Conservation (phyloP, 1,284 basidiomycete genomes). For the Fomitopsis schrenkii region DNA sequence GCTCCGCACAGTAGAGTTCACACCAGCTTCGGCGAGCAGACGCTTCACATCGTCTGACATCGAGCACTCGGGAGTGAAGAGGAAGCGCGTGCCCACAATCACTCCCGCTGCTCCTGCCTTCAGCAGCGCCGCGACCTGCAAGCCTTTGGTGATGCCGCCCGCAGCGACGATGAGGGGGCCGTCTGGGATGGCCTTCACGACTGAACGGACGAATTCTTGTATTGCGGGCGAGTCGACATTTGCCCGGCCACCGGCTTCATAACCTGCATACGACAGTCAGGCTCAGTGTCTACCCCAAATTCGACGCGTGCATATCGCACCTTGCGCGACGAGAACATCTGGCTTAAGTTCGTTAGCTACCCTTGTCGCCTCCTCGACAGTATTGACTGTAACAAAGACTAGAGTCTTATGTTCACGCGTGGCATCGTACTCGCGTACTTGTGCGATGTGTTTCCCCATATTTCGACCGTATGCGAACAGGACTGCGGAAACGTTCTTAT, state of each 20-base stretch:
- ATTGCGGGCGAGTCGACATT: constrained; percentile 49
- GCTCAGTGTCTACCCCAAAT: not conserved
- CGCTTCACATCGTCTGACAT: constrained; percentile 55
- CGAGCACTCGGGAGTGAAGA: constrained; percentile 60
- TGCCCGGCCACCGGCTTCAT: constrained; percentile 76
- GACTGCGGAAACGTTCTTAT: constrained; percentile 55
- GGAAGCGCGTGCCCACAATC: constrained; percentile 69
- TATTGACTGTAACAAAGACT: constrained; percentile 61
- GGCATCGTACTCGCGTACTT: constrained; percentile 23
- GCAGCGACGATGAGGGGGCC: constrained; percentile 59
- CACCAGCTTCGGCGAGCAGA: constrained; percentile 48
- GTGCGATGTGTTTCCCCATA: constrained; percentile 26
- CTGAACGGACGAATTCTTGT: constrained; percentile 52
- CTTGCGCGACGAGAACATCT: constrained; percentile 76
- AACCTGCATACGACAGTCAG: constrained; percentile 41
- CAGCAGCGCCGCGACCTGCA: constrained; percentile 61
- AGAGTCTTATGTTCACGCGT: constrained; percentile 37
- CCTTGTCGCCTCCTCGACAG: constrained; percentile 49
- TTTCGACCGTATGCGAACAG: constrained; percentile 72
- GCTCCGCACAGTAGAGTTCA: constrained; percentile 51
- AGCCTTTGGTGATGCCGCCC: constrained; percentile 49
- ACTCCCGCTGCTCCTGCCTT: constrained; percentile 62
- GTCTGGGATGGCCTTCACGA: constrained; percentile 42
- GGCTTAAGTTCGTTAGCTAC: constrained; percentile 59
- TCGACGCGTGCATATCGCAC: constrained; percentile 30